Evolutionary conservation across 2,329 filamentous ascomycete species (phyloP), one percentile per base, ranked within the genome.

Genomic region (Dothiorella sarmentorum): DNA sequence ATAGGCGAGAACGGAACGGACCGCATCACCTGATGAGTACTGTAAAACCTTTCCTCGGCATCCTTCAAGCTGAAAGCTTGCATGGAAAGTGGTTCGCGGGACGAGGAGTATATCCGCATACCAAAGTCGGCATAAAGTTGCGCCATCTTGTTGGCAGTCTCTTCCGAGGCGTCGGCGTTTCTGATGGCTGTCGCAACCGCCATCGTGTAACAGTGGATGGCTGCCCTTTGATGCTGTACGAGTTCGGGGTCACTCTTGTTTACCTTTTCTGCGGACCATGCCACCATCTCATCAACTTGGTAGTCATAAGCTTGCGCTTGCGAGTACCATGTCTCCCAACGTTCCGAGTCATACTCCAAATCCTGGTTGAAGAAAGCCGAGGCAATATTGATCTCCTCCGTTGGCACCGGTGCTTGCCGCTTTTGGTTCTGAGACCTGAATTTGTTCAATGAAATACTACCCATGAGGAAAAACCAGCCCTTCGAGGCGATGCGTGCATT

Each of bases 381-480:
- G 3, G 90, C 91, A 55, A 91, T 87, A 53, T 92, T 88, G 51
- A 96, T 78, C 67, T 96, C 91, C 64, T 93, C 90, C 0, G 89
- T 93, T 13, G 90, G 87, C 3, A 87, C 87, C 1, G 89, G 88
- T 2, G 84, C 90, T 65, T 91, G 82, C 18, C 91, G 84, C 66
- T 93, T 90, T 80, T 92, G 74, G 76, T 93, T 90, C 80, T 92
- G 74, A 76, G 82, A 78, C 78, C 89, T 69, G 83, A 96, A 97
- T 67, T 91, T 96, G 42, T 88, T 90, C 59, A 97, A 80, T 2
- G 90, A 87, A 58, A 96, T 89, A 80, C 94, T 89, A 18, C 93
- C 93, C 62, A 96, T 83, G 27, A 97, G 77, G 71, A 94, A 96
- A 71, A 91, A 96, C 93, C 93, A 97, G 44, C 91, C 90, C 64